Percentiles rank a stretch among this genome's conserved stretches.
These are phyloP conservation scores for Tolypocladium cylindrosporum DNA, from an alignment of 2,329 filamentous ascomycete genomes.

Conservation along the genomic window DNA sequence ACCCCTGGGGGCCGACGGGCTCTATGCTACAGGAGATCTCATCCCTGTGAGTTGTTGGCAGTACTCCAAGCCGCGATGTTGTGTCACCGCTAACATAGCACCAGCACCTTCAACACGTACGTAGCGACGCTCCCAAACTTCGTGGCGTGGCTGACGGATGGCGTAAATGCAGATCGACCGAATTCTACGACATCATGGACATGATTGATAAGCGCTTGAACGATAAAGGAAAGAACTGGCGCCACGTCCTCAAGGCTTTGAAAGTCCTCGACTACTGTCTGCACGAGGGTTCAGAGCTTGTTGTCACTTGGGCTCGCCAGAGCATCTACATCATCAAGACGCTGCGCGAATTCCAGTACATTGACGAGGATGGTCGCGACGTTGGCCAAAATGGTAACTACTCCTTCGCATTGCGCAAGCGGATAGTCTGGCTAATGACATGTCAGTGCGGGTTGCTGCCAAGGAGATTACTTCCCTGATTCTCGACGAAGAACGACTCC, in stretches of 20 bases:
- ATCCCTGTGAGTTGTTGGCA: constrained; percentile 30
- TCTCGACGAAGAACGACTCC: constrained; percentile 84
- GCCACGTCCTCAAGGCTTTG: constrained; percentile 91
- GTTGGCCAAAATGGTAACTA: constrained; percentile 84
- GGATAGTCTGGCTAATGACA: constrained; percentile 6
- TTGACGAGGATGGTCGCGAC: constrained; percentile 90
- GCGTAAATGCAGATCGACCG: constrained; percentile 57
- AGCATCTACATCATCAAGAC: constrained; percentile 99
- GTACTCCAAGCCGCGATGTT: background rate
- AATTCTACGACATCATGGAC: constrained; percentile 99
- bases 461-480: constrained; percentile 92
- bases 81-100: background rate
- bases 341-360: constrained; percentile 89
- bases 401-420: constrained; percentile 1
- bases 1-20: constrained; percentile 95
- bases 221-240: constrained; percentile 99
- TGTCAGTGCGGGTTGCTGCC: constrained; percentile 78
- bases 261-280: constrained; percentile 98
- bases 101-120: constrained; percentile 91
- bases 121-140: constrained; percentile 19
- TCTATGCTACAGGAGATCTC: background rate
- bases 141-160: background rate
- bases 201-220: constrained; percentile 98
- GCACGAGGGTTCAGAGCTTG: constrained; percentile 91
- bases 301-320: constrained; percentile 96